Evolutionary conservation across 306 rosid genomes (phyloP).

Genomic region (Prunus davidiana): DNA sequence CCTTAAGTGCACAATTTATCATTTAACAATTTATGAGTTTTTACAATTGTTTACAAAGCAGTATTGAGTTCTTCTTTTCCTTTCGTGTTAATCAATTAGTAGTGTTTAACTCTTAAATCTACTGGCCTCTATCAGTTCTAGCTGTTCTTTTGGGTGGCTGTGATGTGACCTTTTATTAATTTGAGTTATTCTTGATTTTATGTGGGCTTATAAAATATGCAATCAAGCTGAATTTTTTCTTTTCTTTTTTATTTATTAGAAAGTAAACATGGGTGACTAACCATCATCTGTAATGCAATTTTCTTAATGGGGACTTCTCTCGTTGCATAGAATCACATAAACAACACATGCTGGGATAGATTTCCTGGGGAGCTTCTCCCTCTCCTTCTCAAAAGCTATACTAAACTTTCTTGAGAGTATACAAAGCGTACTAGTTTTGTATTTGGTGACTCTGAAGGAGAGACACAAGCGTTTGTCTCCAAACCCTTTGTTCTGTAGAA

Average conservation of each 20-base stretch:
- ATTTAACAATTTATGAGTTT: not conserved
- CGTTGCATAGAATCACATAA: not conserved
- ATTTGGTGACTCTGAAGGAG: no score
- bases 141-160: no score
- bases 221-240: no score
- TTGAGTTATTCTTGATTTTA: not conserved
- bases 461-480: no score
- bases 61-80: not conserved
- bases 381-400: not conserved
- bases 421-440: not conserved
- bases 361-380: not conserved
- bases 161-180: not conserved
- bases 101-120: no score
- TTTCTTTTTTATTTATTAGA: no score
- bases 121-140: no score
- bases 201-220: not conserved
- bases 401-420: not conserved
- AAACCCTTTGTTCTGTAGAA: no score
- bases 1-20: not conserved
- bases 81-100: no score
- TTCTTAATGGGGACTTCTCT: no score
- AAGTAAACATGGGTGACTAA: no score
- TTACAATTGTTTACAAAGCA: not conserved
- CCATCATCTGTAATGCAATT: no score
- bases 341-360: not conserved